phyloP scores from a whole-genome alignment of 345 rosid genomes.

The Reutealis trisperma region DNA sequence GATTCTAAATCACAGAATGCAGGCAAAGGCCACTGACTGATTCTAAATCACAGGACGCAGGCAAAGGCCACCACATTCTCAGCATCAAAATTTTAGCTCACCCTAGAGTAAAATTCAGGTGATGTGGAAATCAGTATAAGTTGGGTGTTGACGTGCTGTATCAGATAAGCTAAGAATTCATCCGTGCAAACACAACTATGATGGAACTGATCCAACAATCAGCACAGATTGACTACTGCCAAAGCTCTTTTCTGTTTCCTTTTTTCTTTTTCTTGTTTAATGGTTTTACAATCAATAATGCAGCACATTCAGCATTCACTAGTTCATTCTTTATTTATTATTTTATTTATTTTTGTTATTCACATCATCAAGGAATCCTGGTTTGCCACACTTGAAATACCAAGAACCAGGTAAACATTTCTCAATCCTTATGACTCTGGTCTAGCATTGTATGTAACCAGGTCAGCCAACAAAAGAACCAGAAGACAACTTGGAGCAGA shows the following conservation, averaged over 20 bases:
- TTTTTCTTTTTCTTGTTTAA: background rate
- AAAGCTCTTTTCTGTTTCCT: background rate
- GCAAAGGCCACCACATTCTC: background rate
- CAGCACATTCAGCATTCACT: slow-evolving; percentile 4
- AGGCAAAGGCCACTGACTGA: too few species aligned
- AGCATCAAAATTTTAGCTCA: background rate
- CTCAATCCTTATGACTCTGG: background rate
- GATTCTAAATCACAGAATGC: too few species aligned
- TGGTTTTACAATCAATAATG: background rate
- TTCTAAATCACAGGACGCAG: too few species aligned
- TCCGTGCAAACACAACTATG: too few species aligned
- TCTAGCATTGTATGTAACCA: slow-evolving; percentile 1
- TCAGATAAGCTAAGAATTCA: background rate
- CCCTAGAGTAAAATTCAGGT: background rate
- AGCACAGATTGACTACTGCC: background rate
- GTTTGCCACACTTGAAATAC: background rate
- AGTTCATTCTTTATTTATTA: too few species aligned
- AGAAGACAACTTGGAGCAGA: too few species aligned
- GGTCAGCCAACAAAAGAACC: too few species aligned
- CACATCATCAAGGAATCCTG: background rate
- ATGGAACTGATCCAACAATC: background rate
- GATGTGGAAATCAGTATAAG: background rate
- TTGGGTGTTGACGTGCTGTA: background rate
- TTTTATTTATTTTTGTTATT: background rate
- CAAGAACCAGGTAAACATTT: background rate